Evolutionary conservation across 768 basidiomycete species (phyloP).

Genomic region (Naganishia randhawae): DNA sequence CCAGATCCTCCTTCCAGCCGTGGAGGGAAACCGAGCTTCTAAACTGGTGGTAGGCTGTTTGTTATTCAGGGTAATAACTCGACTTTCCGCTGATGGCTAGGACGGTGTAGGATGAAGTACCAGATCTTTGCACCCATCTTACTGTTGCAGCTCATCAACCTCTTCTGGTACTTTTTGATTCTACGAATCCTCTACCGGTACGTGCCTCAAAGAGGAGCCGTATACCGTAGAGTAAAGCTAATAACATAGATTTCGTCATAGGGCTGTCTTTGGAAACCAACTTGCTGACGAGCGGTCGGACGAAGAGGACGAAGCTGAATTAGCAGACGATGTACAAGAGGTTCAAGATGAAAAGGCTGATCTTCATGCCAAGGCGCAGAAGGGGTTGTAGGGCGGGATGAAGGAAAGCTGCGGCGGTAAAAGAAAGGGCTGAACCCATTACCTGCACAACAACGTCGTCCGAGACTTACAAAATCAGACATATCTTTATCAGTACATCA

Average conservation of each 20-base stretch:
- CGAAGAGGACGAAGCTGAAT: constrained; percentile 55
- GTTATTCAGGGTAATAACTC: not conserved
- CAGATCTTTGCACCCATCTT: constrained; percentile 73
- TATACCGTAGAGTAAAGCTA: constrained; percentile 1
- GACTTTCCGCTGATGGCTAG: not conserved
- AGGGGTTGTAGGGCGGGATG: not conserved
- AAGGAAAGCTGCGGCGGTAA: not conserved
- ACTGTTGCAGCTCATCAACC: constrained; percentile 73
- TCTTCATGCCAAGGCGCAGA: constrained; percentile 1
- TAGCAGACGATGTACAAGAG: constrained; percentile 13
- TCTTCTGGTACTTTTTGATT: constrained; percentile 92
- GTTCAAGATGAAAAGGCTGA: constrained; percentile 15
- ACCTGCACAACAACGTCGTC: too few relatives aligned
- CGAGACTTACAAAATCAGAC: not conserved
- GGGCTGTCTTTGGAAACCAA: constrained; percentile 55
- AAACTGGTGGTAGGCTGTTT: constrained; percentile 55
- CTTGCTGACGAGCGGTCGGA: constrained; percentile 70
- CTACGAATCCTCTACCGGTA: constrained; percentile 70
- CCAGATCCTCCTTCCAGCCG: constrained; percentile 46
- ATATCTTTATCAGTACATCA: not conserved
- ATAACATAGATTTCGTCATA: constrained; percentile 49
- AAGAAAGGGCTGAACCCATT: not conserved
- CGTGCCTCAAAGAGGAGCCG: constrained; percentile 40
- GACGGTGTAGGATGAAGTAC: constrained; percentile 62
- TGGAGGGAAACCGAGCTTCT: constrained; percentile 64